Percentiles rank a stretch among this genome's conserved stretches.
Evolutionary conservation across 73 alveolate species (phyloP).

Genomic region (Paramecium pentaurelia): DNA sequence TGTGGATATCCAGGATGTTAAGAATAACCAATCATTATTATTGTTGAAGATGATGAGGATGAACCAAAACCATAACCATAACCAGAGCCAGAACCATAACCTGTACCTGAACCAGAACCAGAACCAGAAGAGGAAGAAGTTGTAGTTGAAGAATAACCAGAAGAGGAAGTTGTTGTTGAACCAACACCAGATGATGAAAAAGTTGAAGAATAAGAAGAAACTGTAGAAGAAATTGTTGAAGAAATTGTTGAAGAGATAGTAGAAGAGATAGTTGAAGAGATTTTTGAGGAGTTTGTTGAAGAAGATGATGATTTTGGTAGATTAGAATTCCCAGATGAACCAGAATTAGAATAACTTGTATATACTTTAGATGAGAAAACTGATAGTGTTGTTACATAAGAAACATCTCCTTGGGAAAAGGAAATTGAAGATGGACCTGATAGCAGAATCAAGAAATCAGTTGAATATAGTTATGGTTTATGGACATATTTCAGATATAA

Average conservation of each 20-base stretch:
- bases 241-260: background rate
- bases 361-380: background rate
- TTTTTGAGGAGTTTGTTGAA: background rate
- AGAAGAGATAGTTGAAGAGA: background rate
- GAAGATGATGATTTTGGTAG: background rate
- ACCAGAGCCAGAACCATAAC: background rate
- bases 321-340: background rate
- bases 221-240: background rate
- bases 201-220: background rate
- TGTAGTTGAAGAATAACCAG: background rate
- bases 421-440: background rate
- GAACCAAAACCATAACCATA: background rate
- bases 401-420: background rate
- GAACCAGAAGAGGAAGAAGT: background rate
- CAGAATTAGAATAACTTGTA: background rate
- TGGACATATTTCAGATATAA: slow-evolving; percentile 49
- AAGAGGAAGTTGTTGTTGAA: background rate
- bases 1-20: slow-evolving; percentile 43
- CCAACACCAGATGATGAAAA: slow-evolving; percentile 23
- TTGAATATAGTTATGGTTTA: slow-evolving; percentile 28
- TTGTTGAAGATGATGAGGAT: slow-evolving; percentile 47
- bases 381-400: background rate
- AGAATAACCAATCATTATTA: background rate
- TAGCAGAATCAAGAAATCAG: background rate
- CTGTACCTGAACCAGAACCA: background rate